Base-by-base conservation (phyloP, 257 asterid genomes). In the Solanum lycopersicoides region DNA sequence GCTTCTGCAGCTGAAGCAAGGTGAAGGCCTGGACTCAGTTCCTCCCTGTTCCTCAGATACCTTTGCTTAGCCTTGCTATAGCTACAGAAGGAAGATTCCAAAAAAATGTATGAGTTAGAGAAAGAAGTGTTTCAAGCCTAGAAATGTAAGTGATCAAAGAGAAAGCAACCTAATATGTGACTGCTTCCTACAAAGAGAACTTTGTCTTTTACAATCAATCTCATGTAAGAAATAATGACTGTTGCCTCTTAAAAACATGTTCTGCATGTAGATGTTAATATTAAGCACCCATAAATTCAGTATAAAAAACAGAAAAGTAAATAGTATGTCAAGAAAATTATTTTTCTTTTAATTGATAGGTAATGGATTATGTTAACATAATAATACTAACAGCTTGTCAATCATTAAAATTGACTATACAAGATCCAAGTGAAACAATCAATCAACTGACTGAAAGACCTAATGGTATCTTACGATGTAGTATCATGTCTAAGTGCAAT, bases 1-100 rank as follows among this genome's bases (percentile, higher is more conserved):
- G 99, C 99, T 89, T 97, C 99, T 84, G 98, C 99, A 84, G 99
- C 99, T 84, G 99, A 92, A 30, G 95, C 98, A 89, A 97, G 99
- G 94, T 97, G 99, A 89, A 95, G 94, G 41, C 85, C 94, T 41
- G 99, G 98, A 90, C 93, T 93, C 86, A 96, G 92, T 92, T 93
- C 89, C 88, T 93, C 91, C 92, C 98, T 91, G 90, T 84, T 93
- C 84, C 90, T 91, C 90, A 96, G 83, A 89, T 97, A 95, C 37
- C 98, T 94, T 88, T 94, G 95, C 87, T 97, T 96, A 89, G 99
- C 98, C 89, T 90, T 93, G 93, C 94, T 94, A 91, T 97, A 97
- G 93, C 98, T 96, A 23, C 28, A 12, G 11, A 37, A 80, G 68
- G 47, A 23, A 30, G 53, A 47, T 80, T 80, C 37, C 30, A 80